Base-by-base conservation (phyloP, 1,139 yeast genomes). In the Saccharomyces hybrid region DNA sequence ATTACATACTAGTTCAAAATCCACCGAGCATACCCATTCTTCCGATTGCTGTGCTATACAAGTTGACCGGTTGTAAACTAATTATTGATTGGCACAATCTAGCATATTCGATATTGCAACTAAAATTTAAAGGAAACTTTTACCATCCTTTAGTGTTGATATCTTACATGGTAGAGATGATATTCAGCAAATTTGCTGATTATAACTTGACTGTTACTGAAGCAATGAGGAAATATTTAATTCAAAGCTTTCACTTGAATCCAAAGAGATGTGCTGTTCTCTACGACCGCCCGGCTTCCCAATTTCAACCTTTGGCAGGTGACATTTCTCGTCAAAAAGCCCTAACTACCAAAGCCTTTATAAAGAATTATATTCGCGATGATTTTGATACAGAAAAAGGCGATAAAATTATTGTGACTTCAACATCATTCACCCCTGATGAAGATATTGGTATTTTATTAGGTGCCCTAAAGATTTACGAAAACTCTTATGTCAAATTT, bases 11-110 rank as follows among this genome's bases (percentile, higher is more conserved):
- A 67, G 78, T 91, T 27, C 96, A 93, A 72, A 93, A 91, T 67
- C 99, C 99, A 0, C 99, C 99, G 0, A 82, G 90, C 4, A 78
- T 95, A 49, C 99, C 99, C 0, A 75, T 89, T 4, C 73, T 95
- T 38, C 79, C 85, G 0, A 73, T 91, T 6, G 77, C 82, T 1
- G 78, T 86, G 4, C 47, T 84, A 1, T 83, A 80, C 65, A 79
- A 81, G 55, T 73, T 82, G 61, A 79, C 84, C 50, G 81, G 85
- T 8, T 73, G 82, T 5, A 81, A 79, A 62, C 72, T 93, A 42
- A 78, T 93, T 20, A 81, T 95, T 54, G 99, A 95, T 71, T 95
- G 99, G 99, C 99, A 95, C 70, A 95, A 95, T 68, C 75, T 95
- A 62, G 96, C 96, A 52, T 93, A 82, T 70, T 80, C 96, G 1